A percentile compares a stretch with the other conserved stretches of the same genome.
Conservation (phyloP, 2,329 filamentous ascomycete species). For the Penicillium digitatum region DNA sequence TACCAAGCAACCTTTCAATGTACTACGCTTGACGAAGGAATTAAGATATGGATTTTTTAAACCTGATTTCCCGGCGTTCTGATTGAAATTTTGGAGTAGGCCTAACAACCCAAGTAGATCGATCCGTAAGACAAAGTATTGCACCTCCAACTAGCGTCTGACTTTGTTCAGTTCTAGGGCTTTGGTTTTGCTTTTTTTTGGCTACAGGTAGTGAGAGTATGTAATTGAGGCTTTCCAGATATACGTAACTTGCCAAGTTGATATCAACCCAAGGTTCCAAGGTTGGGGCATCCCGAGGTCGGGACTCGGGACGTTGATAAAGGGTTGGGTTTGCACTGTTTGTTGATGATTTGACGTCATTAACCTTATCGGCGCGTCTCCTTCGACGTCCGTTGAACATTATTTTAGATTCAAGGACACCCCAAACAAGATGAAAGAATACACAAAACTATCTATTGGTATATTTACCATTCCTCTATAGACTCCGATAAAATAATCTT, state of each 20-base stretch:
- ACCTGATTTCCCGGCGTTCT: not conserved
- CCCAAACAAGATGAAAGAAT: rapidly evolving
- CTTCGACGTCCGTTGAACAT: constrained; percentile 9
- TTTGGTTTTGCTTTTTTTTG: not conserved
- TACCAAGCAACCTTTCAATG: no score
- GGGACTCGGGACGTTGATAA: not conserved
- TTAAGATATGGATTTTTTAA: not conserved
- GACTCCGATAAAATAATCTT: not conserved
- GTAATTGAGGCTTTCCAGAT: not conserved
- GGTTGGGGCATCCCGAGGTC: not conserved
- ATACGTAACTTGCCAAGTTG: not conserved
- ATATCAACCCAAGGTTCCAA: not conserved
- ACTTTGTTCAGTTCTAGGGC: not conserved
- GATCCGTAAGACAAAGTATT: no score
- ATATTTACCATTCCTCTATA: not conserved
- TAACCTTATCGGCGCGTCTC: constrained; percentile 22
- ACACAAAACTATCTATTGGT: not conserved
- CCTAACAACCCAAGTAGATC: not conserved
- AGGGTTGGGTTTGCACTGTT: constrained; percentile 5
- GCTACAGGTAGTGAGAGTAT: not conserved
- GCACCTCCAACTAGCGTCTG: not conserved
- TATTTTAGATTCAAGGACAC: not conserved
- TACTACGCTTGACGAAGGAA: not conserved
- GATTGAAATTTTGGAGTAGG: not conserved
- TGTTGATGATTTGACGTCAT: constrained; percentile 14